Conservation (phyloP, 441 rosid genomes). For the Gossypium laxum region DNA sequence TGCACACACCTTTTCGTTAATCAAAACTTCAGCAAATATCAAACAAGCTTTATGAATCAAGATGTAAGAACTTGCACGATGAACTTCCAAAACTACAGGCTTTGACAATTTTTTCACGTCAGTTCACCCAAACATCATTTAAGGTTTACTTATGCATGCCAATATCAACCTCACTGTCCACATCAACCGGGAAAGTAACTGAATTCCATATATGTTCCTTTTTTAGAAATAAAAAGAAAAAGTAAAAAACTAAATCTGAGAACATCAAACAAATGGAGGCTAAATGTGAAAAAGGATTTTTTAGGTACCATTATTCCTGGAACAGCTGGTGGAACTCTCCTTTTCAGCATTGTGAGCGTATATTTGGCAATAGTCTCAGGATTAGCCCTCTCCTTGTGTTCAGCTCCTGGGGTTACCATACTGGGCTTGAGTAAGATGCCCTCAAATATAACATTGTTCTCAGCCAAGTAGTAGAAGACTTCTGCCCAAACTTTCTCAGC, state of each 20-base stretch:
- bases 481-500: conserved; percentile 98
- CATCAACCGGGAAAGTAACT: background rate
- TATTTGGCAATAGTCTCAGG: conserved; percentile 75
- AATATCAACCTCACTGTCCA: background rate
- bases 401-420: conserved; percentile 99
- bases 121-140: background rate
- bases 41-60: background rate
- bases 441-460: conserved; percentile 80
- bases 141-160: background rate
- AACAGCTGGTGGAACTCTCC: conserved; percentile 94
- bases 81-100: background rate
- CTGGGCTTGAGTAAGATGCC: conserved; percentile 95
- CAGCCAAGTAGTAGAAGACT: conserved; percentile 86
- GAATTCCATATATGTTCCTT: background rate
- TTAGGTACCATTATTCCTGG: conserved; percentile 82
- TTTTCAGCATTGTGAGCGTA: conserved; percentile 77
- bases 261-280: background rate
- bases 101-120: background rate
- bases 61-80: background rate
- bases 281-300: background rate
- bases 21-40: background rate
- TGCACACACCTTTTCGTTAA: background rate
- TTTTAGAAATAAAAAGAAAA: background rate
- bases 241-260: background rate
- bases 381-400: conserved; percentile 80